These are phyloP conservation scores for Pseudovirgaria hyperparasitica DNA, from an alignment of 2,329 filamentous ascomycete species.

Conservation along the genomic window DNA sequence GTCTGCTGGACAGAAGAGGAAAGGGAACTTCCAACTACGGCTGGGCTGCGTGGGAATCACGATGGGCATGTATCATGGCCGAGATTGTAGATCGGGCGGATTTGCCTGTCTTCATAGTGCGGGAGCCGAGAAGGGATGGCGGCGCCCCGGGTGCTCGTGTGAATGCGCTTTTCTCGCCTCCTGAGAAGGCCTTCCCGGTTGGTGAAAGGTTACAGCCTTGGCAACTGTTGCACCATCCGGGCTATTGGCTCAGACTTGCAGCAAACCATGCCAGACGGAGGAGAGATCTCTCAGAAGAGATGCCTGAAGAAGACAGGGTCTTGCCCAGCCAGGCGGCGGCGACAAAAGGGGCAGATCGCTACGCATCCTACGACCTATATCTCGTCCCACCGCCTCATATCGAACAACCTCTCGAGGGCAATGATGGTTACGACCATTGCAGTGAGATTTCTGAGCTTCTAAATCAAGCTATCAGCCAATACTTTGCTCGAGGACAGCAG, in stretches of 20 bases:
- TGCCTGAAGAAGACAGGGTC: slow-evolving; percentile 46
- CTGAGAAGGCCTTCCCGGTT: slow-evolving; percentile 37
- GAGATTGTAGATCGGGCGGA: slow-evolving; percentile 43
- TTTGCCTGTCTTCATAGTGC: slow-evolving; percentile 30
- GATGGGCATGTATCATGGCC: slow-evolving; percentile 52
- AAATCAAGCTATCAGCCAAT: slow-evolving; percentile 36
- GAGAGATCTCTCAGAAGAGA: slow-evolving; percentile 38
- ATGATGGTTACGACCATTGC: slow-evolving; percentile 38
- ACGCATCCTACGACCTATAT: slow-evolving; percentile 45
- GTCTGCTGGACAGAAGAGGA: slow-evolving; percentile 70
- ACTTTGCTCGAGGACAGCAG: slow-evolving; percentile 37
- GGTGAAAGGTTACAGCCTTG: slow-evolving; percentile 42
- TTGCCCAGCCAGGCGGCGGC: slow-evolving; percentile 43
- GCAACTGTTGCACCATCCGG: slow-evolving; percentile 47
- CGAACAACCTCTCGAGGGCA: slow-evolving; percentile 35
- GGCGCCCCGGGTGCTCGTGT: slow-evolving; percentile 16
- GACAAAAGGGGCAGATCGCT: slow-evolving; percentile 40
- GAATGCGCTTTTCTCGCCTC: slow-evolving; percentile 30
- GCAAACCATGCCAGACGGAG: slow-evolving; percentile 39
- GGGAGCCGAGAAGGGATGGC: slow-evolving; percentile 9
- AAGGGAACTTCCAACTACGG: slow-evolving; percentile 82
- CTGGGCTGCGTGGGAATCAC: slow-evolving; percentile 86
- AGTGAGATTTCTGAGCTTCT: slow-evolving; percentile 36
- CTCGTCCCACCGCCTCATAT: slow-evolving; percentile 45
- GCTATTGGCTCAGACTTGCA: slow-evolving; percentile 47